Percentiles rank a stretch among this genome's conserved stretches.
Evolutionary conservation across 805 yeast species (phyloP).

Genomic region (Sugiyamaella valdiviana): DNA sequence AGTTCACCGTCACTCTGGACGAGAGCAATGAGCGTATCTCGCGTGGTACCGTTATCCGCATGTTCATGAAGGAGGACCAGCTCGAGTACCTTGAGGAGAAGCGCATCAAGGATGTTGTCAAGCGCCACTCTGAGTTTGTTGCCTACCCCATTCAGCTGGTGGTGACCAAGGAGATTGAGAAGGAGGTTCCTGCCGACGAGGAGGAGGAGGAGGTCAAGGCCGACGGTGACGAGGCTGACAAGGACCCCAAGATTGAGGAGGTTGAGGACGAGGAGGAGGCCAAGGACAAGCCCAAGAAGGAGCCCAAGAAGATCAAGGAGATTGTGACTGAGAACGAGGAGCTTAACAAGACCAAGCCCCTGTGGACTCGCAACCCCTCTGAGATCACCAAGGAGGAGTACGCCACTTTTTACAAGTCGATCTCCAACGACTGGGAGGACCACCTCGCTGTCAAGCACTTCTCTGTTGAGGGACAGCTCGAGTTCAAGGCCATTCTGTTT

Average conservation of each 20-base stretch:
- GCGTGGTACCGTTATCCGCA: constrained; percentile 94
- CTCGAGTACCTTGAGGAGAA: constrained; percentile 98
- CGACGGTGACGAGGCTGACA: constrained; percentile 49
- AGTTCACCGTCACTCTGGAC: constrained; percentile 92
- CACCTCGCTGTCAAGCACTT: constrained; percentile 99
- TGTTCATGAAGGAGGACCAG: constrained; percentile 98
- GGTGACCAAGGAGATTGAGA: constrained; percentile 98
- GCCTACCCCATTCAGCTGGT: constrained; percentile 98
- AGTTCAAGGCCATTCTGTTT: constrained; percentile 95
- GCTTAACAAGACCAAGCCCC: constrained; percentile 96
- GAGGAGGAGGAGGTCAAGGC: constrained; percentile 46
- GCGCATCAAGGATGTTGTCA: constrained; percentile 98
- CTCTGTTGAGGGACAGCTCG: constrained; percentile 99
- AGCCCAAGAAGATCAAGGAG: constrained; percentile 89
- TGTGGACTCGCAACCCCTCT: constrained; percentile 98
- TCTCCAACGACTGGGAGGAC: constrained; percentile 99
- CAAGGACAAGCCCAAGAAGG: constrained; percentile 62
- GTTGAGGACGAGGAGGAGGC: constrained; percentile 67
- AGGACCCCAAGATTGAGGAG: constrained; percentile 70
- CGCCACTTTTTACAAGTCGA: constrained; percentile 98
- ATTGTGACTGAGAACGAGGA: constrained; percentile 93
- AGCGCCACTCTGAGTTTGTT: constrained; percentile 99
- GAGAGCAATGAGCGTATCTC: constrained; percentile 76
- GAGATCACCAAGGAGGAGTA: constrained; percentile 98
- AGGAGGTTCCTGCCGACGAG: constrained; percentile 87